These are phyloP conservation scores for Anisodus tanguticus DNA, from an alignment of 257 asterid species.

Conservation along the genomic window DNA sequence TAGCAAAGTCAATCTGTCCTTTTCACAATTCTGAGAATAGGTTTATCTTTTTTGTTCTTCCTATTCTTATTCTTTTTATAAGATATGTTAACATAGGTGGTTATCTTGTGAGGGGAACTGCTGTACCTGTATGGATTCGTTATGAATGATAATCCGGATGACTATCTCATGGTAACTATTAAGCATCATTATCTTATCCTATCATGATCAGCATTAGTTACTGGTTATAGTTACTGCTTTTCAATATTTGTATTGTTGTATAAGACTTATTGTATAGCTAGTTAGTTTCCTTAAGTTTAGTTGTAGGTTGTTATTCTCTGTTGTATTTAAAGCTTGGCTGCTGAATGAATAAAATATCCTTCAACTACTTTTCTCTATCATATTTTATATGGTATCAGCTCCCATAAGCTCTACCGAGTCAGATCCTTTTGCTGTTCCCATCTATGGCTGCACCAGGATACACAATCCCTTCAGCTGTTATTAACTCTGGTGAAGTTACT, in stretches of 20 bases:
- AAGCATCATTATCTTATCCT: neutral
- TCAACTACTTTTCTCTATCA: too few relatives aligned
- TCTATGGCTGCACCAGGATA: neutral
- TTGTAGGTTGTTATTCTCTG: too few relatives aligned
- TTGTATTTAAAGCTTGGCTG: too few relatives aligned
- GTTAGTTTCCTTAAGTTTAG: too few relatives aligned
- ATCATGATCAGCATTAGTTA: too few relatives aligned
- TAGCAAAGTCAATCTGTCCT: neutral
- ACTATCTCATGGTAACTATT: constrained; percentile 80
- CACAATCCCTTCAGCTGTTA: neutral
- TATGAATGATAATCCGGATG: constrained; percentile 77
- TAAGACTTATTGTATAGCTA: too few relatives aligned
- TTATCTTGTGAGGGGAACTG: constrained; percentile 69
- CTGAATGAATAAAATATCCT: too few relatives aligned
- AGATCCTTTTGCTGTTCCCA: neutral
- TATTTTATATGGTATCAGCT: too few relatives aligned
- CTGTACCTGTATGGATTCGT: constrained; percentile 93
- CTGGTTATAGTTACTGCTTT: too few relatives aligned
- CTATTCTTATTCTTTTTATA: constrained; percentile 16
- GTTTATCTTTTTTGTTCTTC: constrained; percentile 7
- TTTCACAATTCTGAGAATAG: neutral
- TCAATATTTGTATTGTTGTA: too few relatives aligned
- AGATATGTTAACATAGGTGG: constrained; percentile 26
- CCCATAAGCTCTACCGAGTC: neutral
- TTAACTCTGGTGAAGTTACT: neutral